Conservation (phyloP, 495 filamentous ascomycete genomes). For the Eremomyces bilateralis region DNA sequence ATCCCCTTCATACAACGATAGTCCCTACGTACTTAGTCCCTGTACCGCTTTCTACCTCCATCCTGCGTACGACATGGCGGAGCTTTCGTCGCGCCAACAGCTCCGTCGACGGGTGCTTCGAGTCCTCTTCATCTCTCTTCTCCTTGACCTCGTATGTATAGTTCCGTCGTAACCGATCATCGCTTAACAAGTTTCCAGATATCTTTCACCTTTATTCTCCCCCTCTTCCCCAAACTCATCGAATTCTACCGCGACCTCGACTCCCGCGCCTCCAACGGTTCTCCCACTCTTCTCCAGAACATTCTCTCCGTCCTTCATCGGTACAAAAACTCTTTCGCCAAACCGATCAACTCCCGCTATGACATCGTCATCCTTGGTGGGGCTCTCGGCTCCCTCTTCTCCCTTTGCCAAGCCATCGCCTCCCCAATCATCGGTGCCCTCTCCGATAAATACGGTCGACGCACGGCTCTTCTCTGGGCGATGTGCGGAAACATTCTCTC, state of each 20-base stretch:
- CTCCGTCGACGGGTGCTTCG: slow-evolving; percentile 66
- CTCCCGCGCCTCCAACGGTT: slow-evolving; percentile 27
- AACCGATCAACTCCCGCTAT: slow-evolving; percentile 86
- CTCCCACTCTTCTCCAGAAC: slow-evolving; percentile 43
- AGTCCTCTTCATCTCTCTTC: slow-evolving; percentile 50
- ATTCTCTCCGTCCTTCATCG: slow-evolving; percentile 71
- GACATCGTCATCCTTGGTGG: slow-evolving; percentile 94
- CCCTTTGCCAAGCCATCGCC: slow-evolving; percentile 77
- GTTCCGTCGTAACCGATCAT: slow-evolving; percentile 2
- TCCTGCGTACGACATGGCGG: no score
- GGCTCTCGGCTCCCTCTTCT: slow-evolving; percentile 82
- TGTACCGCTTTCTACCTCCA: no score
- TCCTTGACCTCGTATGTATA: slow-evolving; percentile 43
- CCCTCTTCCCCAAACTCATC: slow-evolving; percentile 81
- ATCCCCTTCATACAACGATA: no score
- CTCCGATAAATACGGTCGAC: slow-evolving; percentile 73
- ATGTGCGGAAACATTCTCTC: slow-evolving; percentile 91
- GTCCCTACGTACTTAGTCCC: no score
- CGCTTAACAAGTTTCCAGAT: slow-evolving; percentile 29
- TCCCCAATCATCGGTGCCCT: slow-evolving; percentile 78
- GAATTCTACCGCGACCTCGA: slow-evolving; percentile 76
- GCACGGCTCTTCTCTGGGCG: slow-evolving; percentile 69
- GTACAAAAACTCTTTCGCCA: slow-evolving; percentile 86
- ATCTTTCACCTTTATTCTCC: slow-evolving; percentile 93
- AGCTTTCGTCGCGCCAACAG: no score